Percentiles rank a stretch among this genome's conserved stretches.
Conservation (phyloP, 208 protist genomes). For the Zelonia costaricensis region DNA sequence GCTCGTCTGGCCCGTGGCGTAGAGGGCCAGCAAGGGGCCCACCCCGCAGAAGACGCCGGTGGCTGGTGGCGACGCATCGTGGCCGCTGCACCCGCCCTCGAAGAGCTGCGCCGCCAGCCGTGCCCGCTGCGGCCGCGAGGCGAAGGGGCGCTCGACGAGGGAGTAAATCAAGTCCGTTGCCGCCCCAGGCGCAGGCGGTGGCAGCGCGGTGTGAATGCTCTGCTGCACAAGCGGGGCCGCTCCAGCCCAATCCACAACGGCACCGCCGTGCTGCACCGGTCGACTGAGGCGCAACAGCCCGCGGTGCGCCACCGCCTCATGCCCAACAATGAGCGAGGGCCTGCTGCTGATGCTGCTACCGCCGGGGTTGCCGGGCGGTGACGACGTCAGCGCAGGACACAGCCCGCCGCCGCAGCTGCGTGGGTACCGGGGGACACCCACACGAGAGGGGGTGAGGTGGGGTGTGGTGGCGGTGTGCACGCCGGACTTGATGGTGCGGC, state of each 20-base stretch:
- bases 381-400: background rate
- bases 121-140: conserved; percentile 56
- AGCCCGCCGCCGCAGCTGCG: conserved; percentile 25
- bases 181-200: background rate
- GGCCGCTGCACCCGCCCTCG: conserved; percentile 73
- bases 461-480: conserved; percentile 28
- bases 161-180: conserved; percentile 23
- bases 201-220: conserved; percentile 9
- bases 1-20: conserved; percentile 60
- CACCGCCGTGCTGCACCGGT: conserved; percentile 67
- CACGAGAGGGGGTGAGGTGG: conserved; percentile 29
- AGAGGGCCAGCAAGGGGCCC: conserved; percentile 57
- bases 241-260: conserved; percentile 50
- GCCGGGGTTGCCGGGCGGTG: too few species aligned
- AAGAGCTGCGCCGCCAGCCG: conserved; percentile 56
- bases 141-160: conserved; percentile 63
- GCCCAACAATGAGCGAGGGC: background rate
- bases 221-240: conserved; percentile 28
- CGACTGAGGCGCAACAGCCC: conserved; percentile 65
- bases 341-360: background rate
- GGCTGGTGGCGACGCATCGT: conserved; percentile 51
- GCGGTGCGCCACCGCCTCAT: conserved; percentile 35
- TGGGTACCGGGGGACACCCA: conserved; percentile 45
- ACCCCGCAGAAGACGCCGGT: conserved; percentile 53
- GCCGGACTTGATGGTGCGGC: conserved; percentile 44